Base-by-base conservation (phyloP, 2,329 filamentous ascomycete genomes). In the Pseudopithomyces chartarum region DNA sequence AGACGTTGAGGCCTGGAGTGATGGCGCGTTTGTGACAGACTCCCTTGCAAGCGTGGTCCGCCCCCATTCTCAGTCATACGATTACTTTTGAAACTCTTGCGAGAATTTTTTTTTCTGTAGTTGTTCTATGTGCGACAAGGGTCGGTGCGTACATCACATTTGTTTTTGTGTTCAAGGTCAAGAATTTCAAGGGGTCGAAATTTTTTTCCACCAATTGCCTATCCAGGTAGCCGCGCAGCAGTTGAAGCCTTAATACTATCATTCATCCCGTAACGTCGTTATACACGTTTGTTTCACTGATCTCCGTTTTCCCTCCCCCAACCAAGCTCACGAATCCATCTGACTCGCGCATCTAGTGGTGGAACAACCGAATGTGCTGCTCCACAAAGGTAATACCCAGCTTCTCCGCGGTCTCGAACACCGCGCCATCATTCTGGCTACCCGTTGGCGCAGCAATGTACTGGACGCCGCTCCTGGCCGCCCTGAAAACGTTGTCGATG, bases 401-500 rank as follows among this genome's bases (percentile, higher is more conserved):
- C 81, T 94, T 92, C 82, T 97, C 92, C 5, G 93, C 92, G 11
- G 93, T 96, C 75, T 92, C 89, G 68, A 97, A 91, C 44, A 95
- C 91, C 48, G 88, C 85, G 56, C 82, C 78, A 75, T 95, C 91
- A 74, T 95, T 95, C 78, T 95, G 91, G 77, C 90, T 97, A 56
- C 95, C 95, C 49, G 87, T 90, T 10, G 95, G 95, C 38, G 94
- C 94, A 53, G 95, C 94, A 70, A 98, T 91, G 81, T 97, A 99
- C 82, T 96, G 98, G 73, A 87, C 92, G 48, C 95, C 95, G 20
- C 92, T 96, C 69, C 92, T 86, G 60, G 87, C 87, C 50, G 92
- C 91, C 65, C 95, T 88, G 86, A 96, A 97, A 64, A 99, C 90
- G 71, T 99, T 99, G 83, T 99, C 95, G 71, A 92, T 91, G 80